phyloP scores from a whole-genome alignment of 306 rosid species.

The Sphenostylis stenocarpa region DNA sequence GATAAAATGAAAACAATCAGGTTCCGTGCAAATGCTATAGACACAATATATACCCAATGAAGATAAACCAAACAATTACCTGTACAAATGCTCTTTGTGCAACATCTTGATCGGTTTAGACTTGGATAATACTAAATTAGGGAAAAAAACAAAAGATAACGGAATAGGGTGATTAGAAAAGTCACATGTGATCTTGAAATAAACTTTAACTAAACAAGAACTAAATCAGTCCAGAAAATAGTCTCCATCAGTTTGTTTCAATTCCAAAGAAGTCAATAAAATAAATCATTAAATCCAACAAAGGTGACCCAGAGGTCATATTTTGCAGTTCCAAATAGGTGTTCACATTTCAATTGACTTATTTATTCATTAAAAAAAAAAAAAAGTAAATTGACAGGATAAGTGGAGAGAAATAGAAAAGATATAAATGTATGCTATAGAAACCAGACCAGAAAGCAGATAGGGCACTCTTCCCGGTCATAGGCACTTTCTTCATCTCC shows the following conservation, averaged over 20 bases:
- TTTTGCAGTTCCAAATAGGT: not conserved
- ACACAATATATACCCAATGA: conserved; percentile 4
- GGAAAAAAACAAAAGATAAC: not conserved
- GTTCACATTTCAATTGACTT: conserved; percentile 11
- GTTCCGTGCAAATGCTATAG: conserved; percentile 3
- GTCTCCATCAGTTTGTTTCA: conserved; percentile 2
- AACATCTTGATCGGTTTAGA: conserved; percentile 97
- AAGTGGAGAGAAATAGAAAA: not conserved
- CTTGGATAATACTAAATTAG: conserved; percentile 86
- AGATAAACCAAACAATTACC: conserved; percentile 49
- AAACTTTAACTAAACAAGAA: conserved; percentile 21
- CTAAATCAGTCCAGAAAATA: not conserved
- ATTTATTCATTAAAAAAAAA: conserved; percentile 2
- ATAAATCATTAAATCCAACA: not conserved
- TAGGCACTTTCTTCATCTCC: conserved; percentile 73
- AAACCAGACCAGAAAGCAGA: conserved; percentile 89
- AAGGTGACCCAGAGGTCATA: not conserved
- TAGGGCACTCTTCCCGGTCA: conserved; percentile 96
- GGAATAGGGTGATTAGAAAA: conserved; percentile 32
- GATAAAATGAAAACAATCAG: conserved; percentile 47
- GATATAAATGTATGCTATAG: not conserved
- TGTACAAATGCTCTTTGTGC: conserved; percentile 97
- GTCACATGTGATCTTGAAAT: conserved; percentile 7
- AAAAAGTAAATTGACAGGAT: not conserved
- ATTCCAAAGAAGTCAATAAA: not conserved